Evolutionary conservation across 441 rosid species (phyloP).

Genomic region (Pelargonium myrrhifolium): DNA sequence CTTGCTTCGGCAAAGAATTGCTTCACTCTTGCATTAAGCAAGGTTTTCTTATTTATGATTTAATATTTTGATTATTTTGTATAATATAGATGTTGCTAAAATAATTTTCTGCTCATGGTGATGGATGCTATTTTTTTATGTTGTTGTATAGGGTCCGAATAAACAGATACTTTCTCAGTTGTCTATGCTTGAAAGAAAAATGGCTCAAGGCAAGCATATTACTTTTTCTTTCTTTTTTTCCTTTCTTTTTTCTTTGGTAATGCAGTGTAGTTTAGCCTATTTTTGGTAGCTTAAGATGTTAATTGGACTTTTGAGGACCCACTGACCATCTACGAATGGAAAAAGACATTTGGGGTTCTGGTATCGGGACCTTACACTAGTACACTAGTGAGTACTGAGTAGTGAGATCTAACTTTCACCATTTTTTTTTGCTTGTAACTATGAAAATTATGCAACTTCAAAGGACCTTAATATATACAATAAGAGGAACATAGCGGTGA

Average conservation of each 20-base stretch:
- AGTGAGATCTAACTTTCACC: background rate
- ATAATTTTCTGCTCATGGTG: background rate
- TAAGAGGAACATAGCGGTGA: background rate
- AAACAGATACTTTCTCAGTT: constrained; percentile 59
- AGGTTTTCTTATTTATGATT: constrained; percentile 28
- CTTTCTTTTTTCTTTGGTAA: background rate
- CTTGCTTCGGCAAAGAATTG: constrained; percentile 56
- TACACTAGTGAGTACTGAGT: too few species aligned
- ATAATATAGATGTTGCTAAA: background rate
- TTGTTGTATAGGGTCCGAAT: constrained; percentile 45
- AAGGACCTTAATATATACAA: background rate
- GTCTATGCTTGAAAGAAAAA: constrained; percentile 70
- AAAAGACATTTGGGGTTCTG: background rate
- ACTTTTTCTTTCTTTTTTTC: background rate
- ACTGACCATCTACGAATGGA: background rate
- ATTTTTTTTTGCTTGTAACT: background rate
- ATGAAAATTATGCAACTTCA: background rate
- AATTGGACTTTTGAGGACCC: background rate
- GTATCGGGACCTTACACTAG: background rate
- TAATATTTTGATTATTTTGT: background rate
- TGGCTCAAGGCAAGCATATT: constrained; percentile 55
- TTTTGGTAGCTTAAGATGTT: background rate
- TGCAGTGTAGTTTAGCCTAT: background rate
- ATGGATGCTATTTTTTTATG: constrained; percentile 15
- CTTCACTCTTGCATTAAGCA: constrained; percentile 63